Evolutionary conservation across 257 asterid species (phyloP).

Genomic region (Jaltomata sinuosa): DNA sequence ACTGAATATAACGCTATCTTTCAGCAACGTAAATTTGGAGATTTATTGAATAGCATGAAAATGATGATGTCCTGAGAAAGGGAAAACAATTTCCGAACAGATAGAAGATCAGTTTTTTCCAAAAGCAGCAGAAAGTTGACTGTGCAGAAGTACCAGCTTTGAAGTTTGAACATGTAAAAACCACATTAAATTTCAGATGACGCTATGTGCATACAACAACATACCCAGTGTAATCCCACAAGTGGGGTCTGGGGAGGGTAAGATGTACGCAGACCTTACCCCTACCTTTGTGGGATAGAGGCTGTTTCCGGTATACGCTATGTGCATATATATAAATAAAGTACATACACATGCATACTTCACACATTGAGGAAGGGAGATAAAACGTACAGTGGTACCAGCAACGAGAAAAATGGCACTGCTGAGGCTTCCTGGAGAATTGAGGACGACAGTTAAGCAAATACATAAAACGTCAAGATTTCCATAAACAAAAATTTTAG

Average conservation of each 20-base stretch:
- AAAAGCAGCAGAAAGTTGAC: neutral
- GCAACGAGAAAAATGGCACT: constrained; percentile 85
- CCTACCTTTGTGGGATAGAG: too few relatives aligned
- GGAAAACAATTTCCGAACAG: neutral
- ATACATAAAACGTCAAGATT: constrained; percentile 2
- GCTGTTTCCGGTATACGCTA: too few relatives aligned
- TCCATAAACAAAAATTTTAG: neutral
- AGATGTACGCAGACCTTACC: too few relatives aligned
- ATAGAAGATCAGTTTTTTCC: neutral
- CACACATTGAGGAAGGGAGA: neutral
- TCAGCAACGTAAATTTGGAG: neutral
- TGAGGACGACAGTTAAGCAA: constrained; percentile 1
- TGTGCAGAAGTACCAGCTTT: neutral
- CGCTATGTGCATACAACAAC: neutral
- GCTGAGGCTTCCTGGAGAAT: constrained; percentile 71
- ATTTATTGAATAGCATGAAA: neutral
- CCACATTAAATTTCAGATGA: neutral
- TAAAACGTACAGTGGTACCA: constrained; percentile 79
- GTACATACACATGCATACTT: neutral
- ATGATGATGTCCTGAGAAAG: neutral
- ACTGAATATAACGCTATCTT: neutral
- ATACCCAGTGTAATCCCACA: too few relatives aligned
- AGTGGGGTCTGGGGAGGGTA: too few relatives aligned
- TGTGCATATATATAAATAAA: neutral
- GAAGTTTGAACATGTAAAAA: neutral